Percentiles rank a stretch among this genome's conserved stretches.
Evolutionary conservation across 345 rosid species (phyloP).

Genomic region (Salix brachista): DNA sequence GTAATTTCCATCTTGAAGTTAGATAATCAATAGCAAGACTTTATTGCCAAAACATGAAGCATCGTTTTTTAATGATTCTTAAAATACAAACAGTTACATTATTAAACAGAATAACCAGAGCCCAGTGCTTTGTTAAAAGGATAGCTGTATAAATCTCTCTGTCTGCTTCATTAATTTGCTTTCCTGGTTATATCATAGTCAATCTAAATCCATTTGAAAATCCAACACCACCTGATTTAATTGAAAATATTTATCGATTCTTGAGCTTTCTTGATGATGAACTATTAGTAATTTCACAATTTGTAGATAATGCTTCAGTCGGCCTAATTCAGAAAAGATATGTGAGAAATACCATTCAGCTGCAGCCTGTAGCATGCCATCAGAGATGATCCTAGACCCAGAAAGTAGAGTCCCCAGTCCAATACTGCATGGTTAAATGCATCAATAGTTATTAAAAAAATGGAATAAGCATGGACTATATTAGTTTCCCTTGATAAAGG

Average conservation of each 20-base stretch:
- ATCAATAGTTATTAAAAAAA: not conserved
- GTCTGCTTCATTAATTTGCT: not conserved
- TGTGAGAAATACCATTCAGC: conserved; percentile 67
- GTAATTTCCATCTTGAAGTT: conserved; percentile 30
- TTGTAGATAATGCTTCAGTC: not conserved
- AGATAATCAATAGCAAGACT: conserved; percentile 4
- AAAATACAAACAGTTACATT: not conserved
- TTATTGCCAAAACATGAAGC: not conserved
- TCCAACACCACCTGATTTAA: not conserved
- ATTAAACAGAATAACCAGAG: not conserved
- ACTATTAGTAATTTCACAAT: not conserved
- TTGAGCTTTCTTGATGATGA: not conserved
- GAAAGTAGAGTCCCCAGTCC: conserved; percentile 97
- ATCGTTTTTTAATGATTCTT: not conserved
- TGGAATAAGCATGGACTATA: not conserved
- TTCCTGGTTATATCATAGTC: not conserved
- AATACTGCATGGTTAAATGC: conserved; percentile 48
- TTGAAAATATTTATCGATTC: not conserved
- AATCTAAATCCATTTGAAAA: not conserved
- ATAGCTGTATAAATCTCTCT: not conserved
- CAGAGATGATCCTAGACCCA: conserved; percentile 77
- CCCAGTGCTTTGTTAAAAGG: not conserved
- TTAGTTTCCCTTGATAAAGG: not conserved
- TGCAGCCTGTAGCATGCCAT: conserved; percentile 99
- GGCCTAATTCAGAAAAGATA: not conserved